phyloP scores from a whole-genome alignment of 2,329 filamentous ascomycete species.

The Beauveria australis region DNA sequence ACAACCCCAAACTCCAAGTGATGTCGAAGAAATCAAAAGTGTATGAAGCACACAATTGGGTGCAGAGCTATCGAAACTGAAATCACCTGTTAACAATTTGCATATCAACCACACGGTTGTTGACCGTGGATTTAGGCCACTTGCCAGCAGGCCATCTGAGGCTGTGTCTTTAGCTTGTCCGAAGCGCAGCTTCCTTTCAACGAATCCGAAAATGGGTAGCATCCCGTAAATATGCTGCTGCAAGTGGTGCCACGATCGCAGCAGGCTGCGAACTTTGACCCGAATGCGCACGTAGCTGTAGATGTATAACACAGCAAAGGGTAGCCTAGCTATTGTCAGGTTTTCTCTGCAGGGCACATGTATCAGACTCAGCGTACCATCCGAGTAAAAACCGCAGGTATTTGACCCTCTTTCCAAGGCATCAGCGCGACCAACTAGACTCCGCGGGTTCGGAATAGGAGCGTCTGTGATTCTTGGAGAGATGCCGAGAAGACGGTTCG shows the following conservation, averaged over 20 bases:
- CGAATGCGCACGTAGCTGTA: not conserved
- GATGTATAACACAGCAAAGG: not conserved
- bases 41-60: constrained; percentile 6
- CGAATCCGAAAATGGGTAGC: not conserved
- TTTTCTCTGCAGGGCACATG: not conserved
- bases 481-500: not conserved
- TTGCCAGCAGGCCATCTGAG: constrained; percentile 7
- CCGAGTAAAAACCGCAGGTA: constrained; percentile 5
- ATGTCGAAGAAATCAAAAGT: not conserved
- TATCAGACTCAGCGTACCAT: not conserved
- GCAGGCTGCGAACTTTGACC: constrained; percentile 1
- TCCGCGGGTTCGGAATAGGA: not conserved
- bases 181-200: not conserved
- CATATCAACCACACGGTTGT: not conserved
- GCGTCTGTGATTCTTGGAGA: constrained; percentile 5
- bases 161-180: not conserved
- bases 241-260: not conserved
- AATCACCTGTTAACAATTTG: not conserved
- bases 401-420: not conserved
- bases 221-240: not conserved
- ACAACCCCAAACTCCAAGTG: not conserved
- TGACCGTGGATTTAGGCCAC: not conserved
- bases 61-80: not conserved
- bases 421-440: not conserved
- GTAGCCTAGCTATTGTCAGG: not conserved